A percentile compares a stretch with the other conserved stretches of the same genome.
Conservation (phyloP, 768 basidiomycete species). For the Mycena albidolilacea region DNA sequence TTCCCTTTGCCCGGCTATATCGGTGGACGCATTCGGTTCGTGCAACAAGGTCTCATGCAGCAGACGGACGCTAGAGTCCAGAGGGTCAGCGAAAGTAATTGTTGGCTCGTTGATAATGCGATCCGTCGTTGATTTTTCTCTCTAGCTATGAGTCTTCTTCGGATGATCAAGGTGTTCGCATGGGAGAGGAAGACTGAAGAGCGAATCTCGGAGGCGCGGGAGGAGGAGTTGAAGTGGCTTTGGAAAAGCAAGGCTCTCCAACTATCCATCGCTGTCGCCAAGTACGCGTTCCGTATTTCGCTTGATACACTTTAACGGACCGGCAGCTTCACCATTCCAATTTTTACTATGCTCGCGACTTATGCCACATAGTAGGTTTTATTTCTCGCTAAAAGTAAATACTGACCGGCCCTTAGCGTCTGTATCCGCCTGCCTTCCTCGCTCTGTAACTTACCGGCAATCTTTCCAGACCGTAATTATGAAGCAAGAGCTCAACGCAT, state of each 20-base stretch:
- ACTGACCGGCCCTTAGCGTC: conserved; percentile 30
- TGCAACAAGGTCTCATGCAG: conserved; percentile 66
- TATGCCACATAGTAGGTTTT: conserved; percentile 69
- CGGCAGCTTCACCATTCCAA: conserved; percentile 68
- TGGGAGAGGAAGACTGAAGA: conserved; percentile 72
- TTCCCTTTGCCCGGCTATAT: conserved; percentile 74
- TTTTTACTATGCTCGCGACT: conserved; percentile 75
- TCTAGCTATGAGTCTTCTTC: conserved; percentile 68
- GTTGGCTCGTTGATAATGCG: conserved; percentile 39
- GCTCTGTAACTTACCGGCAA: conserved; percentile 14
- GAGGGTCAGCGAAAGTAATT: conserved; percentile 69
- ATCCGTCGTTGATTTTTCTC: conserved; percentile 41
- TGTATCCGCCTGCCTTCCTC: not conserved
- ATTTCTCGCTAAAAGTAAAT: conserved; percentile 9
- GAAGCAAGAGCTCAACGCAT: conserved; percentile 57
- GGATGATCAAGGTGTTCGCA: conserved; percentile 82
- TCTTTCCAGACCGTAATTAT: conserved; percentile 53
- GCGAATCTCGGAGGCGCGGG: conserved; percentile 68
- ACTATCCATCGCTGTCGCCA: conserved; percentile 59
- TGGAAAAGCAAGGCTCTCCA: conserved; percentile 68
- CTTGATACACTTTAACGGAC: not conserved
- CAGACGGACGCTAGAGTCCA: conserved; percentile 75
- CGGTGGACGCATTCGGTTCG: conserved; percentile 60
- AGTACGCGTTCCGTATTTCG: conserved; percentile 49
- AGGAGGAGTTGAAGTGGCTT: conserved; percentile 71